Conservation (phyloP, 805 yeast genomes). For the Kluyveromyces nonfermentans region DNA sequence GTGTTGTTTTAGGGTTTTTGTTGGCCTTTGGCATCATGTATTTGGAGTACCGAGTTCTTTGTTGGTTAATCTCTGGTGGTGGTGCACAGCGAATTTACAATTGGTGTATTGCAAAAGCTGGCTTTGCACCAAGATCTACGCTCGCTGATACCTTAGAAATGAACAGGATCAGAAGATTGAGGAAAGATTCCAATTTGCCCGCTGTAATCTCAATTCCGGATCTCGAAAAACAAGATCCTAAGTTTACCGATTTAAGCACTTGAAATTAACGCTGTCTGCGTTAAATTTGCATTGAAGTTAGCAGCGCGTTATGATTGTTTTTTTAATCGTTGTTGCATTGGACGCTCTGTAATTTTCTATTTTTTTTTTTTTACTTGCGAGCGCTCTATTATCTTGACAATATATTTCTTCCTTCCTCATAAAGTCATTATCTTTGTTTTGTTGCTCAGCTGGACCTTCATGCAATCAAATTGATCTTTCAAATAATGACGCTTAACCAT, state of each 20-base stretch:
- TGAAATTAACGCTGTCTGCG: neutral
- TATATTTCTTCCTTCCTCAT: neutral
- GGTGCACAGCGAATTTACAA: constrained; percentile 7
- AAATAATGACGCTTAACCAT: neutral
- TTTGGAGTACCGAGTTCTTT: constrained; percentile 39
- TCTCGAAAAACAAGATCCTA: constrained; percentile 16
- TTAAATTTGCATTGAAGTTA: neutral
- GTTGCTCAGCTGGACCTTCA: neutral
- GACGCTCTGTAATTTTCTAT: neutral
- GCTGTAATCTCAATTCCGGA: constrained; percentile 14
- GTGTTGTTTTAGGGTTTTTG: constrained; percentile 61
- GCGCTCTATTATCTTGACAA: neutral
- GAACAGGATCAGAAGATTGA: constrained; percentile 12
- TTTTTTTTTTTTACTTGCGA: too few species aligned
- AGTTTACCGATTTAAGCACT: constrained; percentile 13
- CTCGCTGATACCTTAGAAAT: constrained; percentile 5
- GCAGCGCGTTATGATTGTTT: neutral
- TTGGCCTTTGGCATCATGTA: constrained; percentile 41
- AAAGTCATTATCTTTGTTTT: neutral
- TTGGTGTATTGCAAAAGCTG: neutral
- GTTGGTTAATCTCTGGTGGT: constrained; percentile 28
- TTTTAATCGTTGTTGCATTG: neutral
- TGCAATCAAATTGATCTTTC: neutral
- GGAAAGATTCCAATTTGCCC: constrained; percentile 25
- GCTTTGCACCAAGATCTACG: neutral